Evolutionary conservation across 768 basidiomycete species (phyloP).

Genomic region (Suillus variegatus): DNA sequence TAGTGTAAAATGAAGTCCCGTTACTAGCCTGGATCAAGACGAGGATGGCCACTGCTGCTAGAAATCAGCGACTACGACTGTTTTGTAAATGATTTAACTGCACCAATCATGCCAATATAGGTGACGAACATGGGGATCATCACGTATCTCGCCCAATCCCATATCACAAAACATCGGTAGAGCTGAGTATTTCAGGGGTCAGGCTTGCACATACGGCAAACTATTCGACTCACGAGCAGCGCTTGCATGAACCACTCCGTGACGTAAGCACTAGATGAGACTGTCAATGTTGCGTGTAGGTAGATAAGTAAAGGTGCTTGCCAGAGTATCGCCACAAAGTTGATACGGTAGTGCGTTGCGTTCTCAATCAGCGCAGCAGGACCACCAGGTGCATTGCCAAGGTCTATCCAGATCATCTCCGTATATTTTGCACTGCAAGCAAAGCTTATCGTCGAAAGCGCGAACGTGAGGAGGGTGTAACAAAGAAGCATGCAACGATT

Average conservation of each 20-base stretch:
- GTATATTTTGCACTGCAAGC: no score
- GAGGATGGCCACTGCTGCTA: constrained; percentile 19
- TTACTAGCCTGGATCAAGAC: constrained; percentile 14
- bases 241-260: constrained; percentile 33
- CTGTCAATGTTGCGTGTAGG: neutral
- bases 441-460: no score
- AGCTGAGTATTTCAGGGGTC: neutral
- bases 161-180: constrained; percentile 19
- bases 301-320: neutral
- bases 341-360: neutral
- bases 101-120: constrained; percentile 18
- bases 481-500: no score
- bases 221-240: constrained; percentile 16
- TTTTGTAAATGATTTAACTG: neutral
- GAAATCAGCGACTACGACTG: neutral
- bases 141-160: constrained; percentile 15
- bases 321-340: neutral
- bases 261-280: constrained; percentile 22
- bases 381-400: constrained; percentile 11
- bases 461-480: no score
- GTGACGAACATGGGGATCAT: constrained; percentile 18
- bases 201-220: neutral
- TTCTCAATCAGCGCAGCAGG: neutral
- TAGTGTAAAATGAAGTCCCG: constrained; percentile 18
- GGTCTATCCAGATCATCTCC: constrained; percentile 23